Evolutionary conservation across 1,284 basidiomycete genomes (phyloP), one percentile per base, ranked within the genome.

Genomic region (Tetrapyrgos nigripes): DNA sequence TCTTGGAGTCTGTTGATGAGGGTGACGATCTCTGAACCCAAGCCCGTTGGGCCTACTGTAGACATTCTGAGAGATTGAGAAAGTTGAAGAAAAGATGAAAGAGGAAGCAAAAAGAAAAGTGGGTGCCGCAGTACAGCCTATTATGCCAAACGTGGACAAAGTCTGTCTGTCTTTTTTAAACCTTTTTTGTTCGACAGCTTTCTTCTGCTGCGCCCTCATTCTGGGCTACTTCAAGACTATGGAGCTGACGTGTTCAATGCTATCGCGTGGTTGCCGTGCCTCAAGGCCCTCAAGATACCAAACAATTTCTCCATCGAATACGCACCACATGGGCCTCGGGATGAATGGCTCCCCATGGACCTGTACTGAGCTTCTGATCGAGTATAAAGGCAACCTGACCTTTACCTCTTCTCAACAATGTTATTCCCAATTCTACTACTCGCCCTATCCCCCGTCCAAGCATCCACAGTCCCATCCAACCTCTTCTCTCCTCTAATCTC

Each of bases 1-100:
- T 93, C 91, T 74, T 93, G 91, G 43, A 93, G 86, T 69, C 90
- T 93, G 82, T 93, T 93, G 67, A 93, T 80, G 57, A 91, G 83
- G 31, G 78, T 74, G 50, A 93, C 91, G 64, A 93, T 89, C 72
- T 93, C 91, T 64, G 83, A 78, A 53, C 92, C 91, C 62, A 93
- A 84, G 52, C 88, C 86, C 59, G 83, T 67, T 52, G 82, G 76
- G 52, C 81, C 70, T 59, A 79, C 76, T 43, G 83, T 79, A 31
- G 81, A 73, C 88, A 91, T 91, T 69, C 66, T 75, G 66, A 33
- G 43, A 13, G 35, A 50, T 24, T 17, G 47, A 51, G 40, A 29
- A 23, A 14, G 56, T 62, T 66, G 60, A 56, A 56, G 62, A 65
- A 40, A 40, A 40, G 37, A 17, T n/a, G 17, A 17, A 5, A 14